Base-by-base conservation (phyloP, 106 monocot genomes). In the Cymbidium sinense region DNA sequence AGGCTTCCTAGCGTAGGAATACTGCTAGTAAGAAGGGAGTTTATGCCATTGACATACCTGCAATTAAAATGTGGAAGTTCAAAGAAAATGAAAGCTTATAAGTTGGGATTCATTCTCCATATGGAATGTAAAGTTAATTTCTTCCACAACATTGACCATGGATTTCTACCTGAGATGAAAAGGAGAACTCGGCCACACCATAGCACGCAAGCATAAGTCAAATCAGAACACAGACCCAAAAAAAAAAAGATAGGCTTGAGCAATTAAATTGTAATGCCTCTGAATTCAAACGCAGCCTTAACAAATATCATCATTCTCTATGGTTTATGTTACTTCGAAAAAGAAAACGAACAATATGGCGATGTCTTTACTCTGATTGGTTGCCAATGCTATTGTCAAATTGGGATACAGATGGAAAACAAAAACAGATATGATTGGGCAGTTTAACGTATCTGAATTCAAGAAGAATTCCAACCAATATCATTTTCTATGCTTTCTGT, bases 41-140 rank as follows among this genome's bases (percentile, higher is more conserved):
- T 99, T 79, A 95, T 95, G 64, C 90, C 89, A 92, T 99, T 99
- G 61, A 99, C 99, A 85, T 99, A 99, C 84, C 99, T 99, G 83
- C 73, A 84, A 67, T 18, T 50, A 39, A 75, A 78, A 7, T 35
- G 28, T 47, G 31, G 12, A 78, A 76, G 5, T 47, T 43, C 62
- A 54, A 19, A 41, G 54, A 43, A 28, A 52, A 78, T 11, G 9
- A 55, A 50, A 19, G 31, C 37, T 54, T 28, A 55, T 39, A 37
- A 20, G 52, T 11, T 79, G 18, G 51, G 11, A 50, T 67, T 67
- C 10, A 4, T 34, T 33, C 31, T 33, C 33, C 30, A 4, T 4
- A 33, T 33, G 15, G 17, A 67, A 31, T n/a, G 5, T 58, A 58
- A 58, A 23, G 5, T 58, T 58, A 58, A 58, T 58, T 58, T 23